A percentile compares a stretch with the other conserved stretches of the same genome.
Conservation (phyloP, 2,329 filamentous ascomycete species). For the Beauveria sp. region DNA sequence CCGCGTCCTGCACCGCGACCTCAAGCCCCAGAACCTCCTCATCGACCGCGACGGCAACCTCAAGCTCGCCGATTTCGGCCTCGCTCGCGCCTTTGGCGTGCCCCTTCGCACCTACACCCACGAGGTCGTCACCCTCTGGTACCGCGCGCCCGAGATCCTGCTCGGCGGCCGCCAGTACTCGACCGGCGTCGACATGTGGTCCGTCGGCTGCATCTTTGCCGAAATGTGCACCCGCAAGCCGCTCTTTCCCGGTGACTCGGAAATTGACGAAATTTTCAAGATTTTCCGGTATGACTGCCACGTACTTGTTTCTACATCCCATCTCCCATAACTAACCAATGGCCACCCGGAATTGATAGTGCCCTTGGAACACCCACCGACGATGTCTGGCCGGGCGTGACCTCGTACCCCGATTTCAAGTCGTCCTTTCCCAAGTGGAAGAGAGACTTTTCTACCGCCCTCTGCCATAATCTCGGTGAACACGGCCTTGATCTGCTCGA, state of each 20-base stretch:
- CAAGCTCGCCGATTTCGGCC: constrained; percentile 84
- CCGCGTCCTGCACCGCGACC: constrained; percentile 76
- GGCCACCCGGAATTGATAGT: constrained; percentile 28
- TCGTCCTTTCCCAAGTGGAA: constrained; percentile 86
- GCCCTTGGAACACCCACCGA: constrained; percentile 79
- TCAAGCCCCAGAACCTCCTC: constrained; percentile 86
- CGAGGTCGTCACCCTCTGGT: constrained; percentile 93
- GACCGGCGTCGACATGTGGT: constrained; percentile 95
- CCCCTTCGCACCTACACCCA: constrained; percentile 88
- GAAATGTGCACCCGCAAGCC: constrained; percentile 95
- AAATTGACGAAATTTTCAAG: constrained; percentile 38
- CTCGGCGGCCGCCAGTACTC: constrained; percentile 88
- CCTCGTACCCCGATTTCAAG: constrained; percentile 93
- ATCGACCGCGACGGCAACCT: constrained; percentile 83
- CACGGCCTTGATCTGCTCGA: constrained; percentile 60
- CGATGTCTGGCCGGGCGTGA: constrained; percentile 79
- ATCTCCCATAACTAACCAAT: background rate
- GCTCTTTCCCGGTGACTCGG: constrained; percentile 84
- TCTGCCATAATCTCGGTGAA: constrained; percentile 69
- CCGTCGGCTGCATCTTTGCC: constrained; percentile 86
- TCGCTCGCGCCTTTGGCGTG: constrained; percentile 85
- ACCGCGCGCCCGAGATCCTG: constrained; percentile 82
- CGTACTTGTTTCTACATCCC: too few species aligned
- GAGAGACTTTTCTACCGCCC: constrained; percentile 55
- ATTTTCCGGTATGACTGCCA: constrained; percentile 58